Evolutionary conservation across 345 rosid species (phyloP), one percentile per base, ranked within the genome.

Genomic region (Arabidopsis arenosa): DNA sequence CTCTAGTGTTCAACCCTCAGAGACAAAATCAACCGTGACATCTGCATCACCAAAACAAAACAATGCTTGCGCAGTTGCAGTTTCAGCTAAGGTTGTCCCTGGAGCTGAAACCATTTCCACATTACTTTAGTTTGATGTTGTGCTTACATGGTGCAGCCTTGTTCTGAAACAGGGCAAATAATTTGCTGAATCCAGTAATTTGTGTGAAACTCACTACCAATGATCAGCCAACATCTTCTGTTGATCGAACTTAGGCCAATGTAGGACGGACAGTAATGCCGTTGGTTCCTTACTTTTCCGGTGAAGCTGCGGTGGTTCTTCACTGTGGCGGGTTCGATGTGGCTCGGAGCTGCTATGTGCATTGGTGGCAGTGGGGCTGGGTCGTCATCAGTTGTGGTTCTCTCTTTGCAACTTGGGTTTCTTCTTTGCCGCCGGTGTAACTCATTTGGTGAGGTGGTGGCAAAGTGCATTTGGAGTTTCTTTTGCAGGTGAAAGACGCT

Each of bases 11-110:
- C 81, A 69, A 70, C 66, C 82, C 30, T 80, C 83, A 28, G 86
- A 81, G 66, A 71, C 62, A 70, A 60, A 39, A 47, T 64, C 80
- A 43, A 28, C 65, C 4, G 81, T 36, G 63, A 28, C 73, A 62
- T 76, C 90, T 77, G 75, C 69, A 72, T 66, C 51, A 75, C 64
- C 51, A 3, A 76, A 80, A 63, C 84, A 78, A 75, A 65, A 68
- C 4, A 45, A 12, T 35, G 79, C 55, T 66, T 10, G 32, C 75
- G 82, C 74, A 54, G 58, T 9, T 56, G 63, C 41, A 57, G 68
- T 67, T 18, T 18, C 21, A 18, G 21, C 1, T 64, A 80, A 85
- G 89, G 88, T 84, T 62, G 75, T 26, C 48, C 52, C 26, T 39
- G 4, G 35, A 70, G 68, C 53, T 63, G 51, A 43, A 52, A 48